phyloP scores from a whole-genome alignment of 2,329 filamentous ascomycete species.

The Scytalidium sp. region DNA sequence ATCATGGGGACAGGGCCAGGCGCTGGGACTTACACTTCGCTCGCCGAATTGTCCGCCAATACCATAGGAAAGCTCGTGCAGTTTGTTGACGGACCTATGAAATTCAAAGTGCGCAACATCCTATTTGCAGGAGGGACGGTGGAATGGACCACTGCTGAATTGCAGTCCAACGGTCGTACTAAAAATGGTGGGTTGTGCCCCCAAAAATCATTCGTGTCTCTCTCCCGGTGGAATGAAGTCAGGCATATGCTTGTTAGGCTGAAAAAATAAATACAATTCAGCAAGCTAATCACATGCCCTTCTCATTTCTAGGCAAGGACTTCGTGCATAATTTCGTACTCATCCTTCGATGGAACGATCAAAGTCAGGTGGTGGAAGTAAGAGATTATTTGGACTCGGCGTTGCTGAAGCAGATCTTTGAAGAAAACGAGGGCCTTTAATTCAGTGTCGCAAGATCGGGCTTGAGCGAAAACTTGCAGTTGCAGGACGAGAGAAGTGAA shows the following conservation, averaged over 20 bases:
- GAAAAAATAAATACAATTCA: too few relatives aligned
- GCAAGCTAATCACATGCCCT: too few relatives aligned
- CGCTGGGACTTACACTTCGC: neutral
- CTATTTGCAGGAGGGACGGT: neutral
- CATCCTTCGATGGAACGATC: neutral
- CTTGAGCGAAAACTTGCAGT: too few relatives aligned
- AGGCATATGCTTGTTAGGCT: too few relatives aligned
- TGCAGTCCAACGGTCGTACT: neutral
- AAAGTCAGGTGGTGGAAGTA: neutral
- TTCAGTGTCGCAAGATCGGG: neutral
- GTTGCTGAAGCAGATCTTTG: neutral
- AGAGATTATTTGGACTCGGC: neutral
- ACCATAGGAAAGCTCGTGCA: neutral
- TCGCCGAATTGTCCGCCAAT: neutral
- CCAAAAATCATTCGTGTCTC: neutral
- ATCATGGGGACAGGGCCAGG: neutral
- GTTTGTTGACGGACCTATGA: neutral
- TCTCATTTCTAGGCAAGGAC: neutral
- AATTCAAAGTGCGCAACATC: neutral
- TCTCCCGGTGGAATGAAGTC: neutral
- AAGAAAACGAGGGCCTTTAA: neutral
- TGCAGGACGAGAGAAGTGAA: too few relatives aligned
- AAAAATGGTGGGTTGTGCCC: neutral
- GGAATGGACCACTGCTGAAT: neutral
- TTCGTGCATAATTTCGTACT: neutral